Percentiles rank a stretch among this genome's conserved stretches.
These are phyloP conservation scores for Boletellus ananas DNA, from an alignment of 768 basidiomycete species.

Conservation along the genomic window DNA sequence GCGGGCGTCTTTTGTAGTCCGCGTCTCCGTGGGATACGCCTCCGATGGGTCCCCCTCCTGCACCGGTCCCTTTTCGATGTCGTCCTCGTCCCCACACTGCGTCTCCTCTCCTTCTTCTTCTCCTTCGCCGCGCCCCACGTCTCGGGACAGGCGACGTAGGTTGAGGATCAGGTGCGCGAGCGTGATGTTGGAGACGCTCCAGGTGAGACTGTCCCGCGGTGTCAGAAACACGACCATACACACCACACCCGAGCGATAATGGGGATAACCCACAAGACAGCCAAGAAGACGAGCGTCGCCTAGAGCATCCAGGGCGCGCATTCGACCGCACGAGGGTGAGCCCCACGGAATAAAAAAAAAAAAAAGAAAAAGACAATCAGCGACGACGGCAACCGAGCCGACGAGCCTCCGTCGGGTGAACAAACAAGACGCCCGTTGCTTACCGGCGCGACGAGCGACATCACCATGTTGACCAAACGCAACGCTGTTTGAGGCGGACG, in stretches of 20 bases:
- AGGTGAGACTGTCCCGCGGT: slow-evolving; percentile 29
- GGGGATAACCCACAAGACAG: slow-evolving; percentile 17
- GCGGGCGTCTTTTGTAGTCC: too few species aligned
- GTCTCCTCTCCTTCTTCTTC: too few species aligned
- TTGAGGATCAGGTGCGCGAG: slow-evolving; percentile 34
- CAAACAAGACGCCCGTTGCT: neutral
- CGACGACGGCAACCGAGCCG: neutral
- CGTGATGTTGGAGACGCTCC: slow-evolving; percentile 33
- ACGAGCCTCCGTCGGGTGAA: neutral
- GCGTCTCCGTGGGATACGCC: too few species aligned
- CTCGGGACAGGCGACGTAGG: slow-evolving; percentile 21
- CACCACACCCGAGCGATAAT: too few species aligned
- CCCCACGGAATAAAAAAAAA: too few species aligned
- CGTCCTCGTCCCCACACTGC: too few species aligned
- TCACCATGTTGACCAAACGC: slow-evolving; percentile 20
- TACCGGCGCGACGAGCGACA: slow-evolving; percentile 23
- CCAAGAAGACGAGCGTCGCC: slow-evolving; percentile 18
- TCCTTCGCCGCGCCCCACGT: too few species aligned
- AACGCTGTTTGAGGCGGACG: slow-evolving; percentile 9
- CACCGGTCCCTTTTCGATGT: too few species aligned
- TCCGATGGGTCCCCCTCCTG: too few species aligned
- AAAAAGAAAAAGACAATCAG: neutral
- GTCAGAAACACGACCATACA: neutral
- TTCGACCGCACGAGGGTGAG: neutral
- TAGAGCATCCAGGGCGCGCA: neutral